Percentiles rank a stretch among this genome's conserved stretches.
Evolutionary conservation across 2,329 filamentous ascomycete genomes (phyloP).

Genomic region (Camillea tinctor): DNA sequence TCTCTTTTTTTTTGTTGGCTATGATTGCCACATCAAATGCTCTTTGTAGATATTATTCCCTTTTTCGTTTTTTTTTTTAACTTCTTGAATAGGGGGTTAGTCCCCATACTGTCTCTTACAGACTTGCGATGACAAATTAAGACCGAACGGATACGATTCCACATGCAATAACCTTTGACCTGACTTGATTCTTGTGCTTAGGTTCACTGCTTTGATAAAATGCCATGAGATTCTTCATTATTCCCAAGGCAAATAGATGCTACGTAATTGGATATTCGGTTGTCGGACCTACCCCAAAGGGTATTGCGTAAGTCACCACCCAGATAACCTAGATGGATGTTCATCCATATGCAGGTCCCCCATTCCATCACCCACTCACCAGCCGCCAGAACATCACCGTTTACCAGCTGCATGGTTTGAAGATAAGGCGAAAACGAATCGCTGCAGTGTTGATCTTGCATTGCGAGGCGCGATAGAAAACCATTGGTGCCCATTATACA

Average conservation of each 20-base stretch:
- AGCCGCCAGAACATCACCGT: not conserved
- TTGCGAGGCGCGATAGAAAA: not conserved
- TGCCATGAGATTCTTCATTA: too few species aligned
- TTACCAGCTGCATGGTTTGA: too few species aligned
- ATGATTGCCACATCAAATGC: not conserved
- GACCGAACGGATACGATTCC: not conserved
- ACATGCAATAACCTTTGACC: not conserved
- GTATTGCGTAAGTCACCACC: not conserved
- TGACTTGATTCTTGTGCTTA: too few species aligned
- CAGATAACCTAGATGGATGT: too few species aligned
- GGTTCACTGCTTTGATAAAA: not conserved
- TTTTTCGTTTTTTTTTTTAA: not conserved
- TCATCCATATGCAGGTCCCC: not conserved
- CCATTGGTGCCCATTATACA: too few species aligned
- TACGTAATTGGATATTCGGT: not conserved
- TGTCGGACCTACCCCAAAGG: not conserved
- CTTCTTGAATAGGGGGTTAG: not conserved
- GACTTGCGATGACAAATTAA: not conserved
- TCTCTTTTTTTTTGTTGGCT: constrained; percentile 3
- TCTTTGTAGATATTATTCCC: not conserved
- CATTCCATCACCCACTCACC: not conserved
- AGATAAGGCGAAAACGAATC: not conserved
- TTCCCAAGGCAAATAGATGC: too few species aligned
- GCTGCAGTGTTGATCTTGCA: not conserved
- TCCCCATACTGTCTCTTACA: not conserved